Conservation (phyloP, 2,329 filamentous ascomycete species). For the Aspergillus nomiae region DNA sequence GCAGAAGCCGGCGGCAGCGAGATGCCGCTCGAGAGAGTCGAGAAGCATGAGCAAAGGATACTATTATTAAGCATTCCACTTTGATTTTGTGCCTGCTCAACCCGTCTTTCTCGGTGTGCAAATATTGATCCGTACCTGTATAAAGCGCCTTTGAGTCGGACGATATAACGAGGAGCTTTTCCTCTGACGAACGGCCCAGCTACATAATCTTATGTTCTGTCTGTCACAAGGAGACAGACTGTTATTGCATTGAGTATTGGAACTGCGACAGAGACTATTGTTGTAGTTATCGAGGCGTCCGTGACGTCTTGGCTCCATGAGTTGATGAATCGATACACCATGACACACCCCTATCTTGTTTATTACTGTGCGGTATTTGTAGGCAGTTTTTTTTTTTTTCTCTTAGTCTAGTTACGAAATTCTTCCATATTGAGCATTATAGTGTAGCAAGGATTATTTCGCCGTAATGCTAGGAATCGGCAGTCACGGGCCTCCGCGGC, state of each 20-base stretch:
- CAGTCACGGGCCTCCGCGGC: slow-evolving; percentile 4
- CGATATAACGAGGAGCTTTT: slow-evolving; percentile 2
- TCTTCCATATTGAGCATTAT: background rate
- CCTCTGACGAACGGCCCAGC: background rate
- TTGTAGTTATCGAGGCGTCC: slow-evolving; percentile 28
- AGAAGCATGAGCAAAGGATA: slow-evolving; percentile 19
- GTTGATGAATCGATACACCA: slow-evolving; percentile 33
- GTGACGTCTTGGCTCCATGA: slow-evolving; percentile 31
- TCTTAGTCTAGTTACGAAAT: background rate
- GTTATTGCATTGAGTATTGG: slow-evolving; percentile 23
- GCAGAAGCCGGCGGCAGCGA: slow-evolving; percentile 36
- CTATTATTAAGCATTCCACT: slow-evolving; percentile 7
- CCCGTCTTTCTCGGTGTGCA: slow-evolving; percentile 7
- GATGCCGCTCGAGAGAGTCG: slow-evolving; percentile 31
- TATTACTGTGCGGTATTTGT: background rate
- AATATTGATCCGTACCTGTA: slow-evolving; percentile 12
- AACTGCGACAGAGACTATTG: slow-evolving; percentile 17
- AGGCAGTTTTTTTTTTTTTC: background rate
- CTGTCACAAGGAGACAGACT: slow-evolving; percentile 12
- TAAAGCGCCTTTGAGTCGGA: slow-evolving; percentile 9
- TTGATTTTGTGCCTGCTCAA: slow-evolving; percentile 7
- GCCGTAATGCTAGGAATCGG: background rate
- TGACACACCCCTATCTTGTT: slow-evolving; percentile 12
- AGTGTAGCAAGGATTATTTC: background rate
- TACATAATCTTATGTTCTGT: slow-evolving; percentile 7